Evolutionary conservation across 306 rosid genomes (phyloP).

Genomic region (Ziziphus jujuba): DNA sequence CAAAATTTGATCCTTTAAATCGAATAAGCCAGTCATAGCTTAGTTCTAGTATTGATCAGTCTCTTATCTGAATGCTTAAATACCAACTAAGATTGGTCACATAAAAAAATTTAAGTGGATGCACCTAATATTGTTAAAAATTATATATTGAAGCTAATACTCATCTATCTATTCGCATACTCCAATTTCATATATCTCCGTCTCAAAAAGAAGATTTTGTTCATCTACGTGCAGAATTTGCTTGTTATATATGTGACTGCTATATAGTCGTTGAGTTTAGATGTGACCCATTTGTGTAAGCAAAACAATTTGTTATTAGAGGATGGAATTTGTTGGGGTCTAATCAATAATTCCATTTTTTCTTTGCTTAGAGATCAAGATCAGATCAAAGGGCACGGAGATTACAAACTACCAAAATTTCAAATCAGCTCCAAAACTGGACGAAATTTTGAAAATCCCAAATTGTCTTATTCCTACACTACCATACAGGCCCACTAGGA

Average conservation of each 20-base stretch:
- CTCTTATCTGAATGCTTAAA: too few species aligned
- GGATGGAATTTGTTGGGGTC: background rate
- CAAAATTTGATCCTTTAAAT: too few species aligned
- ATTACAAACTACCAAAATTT: background rate
- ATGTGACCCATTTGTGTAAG: background rate
- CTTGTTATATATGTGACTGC: background rate
- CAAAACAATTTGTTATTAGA: background rate
- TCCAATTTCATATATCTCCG: too few species aligned
- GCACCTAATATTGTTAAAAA: too few species aligned
- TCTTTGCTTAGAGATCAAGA: background rate
- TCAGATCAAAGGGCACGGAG: background rate
- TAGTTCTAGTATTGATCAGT: too few species aligned
- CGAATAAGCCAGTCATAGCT: too few species aligned
- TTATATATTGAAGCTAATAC: too few species aligned
- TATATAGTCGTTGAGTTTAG: background rate
- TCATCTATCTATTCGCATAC: too few species aligned
- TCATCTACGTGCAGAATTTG: background rate
- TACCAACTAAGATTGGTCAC: too few species aligned
- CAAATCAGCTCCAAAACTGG: background rate
- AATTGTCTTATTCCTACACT: slow-evolving; percentile 5
- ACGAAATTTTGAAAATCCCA: background rate
- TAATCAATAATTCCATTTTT: background rate
- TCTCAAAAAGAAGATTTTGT: background rate
- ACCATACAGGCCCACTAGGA: slow-evolving; percentile 18
- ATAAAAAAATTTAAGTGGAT: too few species aligned